Evolutionary conservation across 345 rosid genomes (phyloP).

Genomic region (Brassica carinata): DNA sequence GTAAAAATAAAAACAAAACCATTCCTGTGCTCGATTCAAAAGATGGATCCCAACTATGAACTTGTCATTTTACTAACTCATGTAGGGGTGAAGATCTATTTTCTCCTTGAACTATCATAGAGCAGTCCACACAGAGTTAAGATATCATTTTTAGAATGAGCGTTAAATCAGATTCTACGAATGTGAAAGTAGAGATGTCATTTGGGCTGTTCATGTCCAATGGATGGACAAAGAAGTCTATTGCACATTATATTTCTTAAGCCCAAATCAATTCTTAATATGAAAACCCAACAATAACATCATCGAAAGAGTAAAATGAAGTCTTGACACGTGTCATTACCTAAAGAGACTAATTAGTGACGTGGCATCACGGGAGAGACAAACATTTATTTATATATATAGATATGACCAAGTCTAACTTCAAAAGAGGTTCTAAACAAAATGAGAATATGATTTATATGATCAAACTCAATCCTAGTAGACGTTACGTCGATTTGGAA

Average conservation of each 20-base stretch:
- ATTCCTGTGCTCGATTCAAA: neutral
- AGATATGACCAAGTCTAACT: neutral
- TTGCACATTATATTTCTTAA: too few species aligned
- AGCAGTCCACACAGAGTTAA: neutral
- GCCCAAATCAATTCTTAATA: too few species aligned
- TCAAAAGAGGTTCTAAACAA: neutral
- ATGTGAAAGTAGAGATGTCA: neutral
- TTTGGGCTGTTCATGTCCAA: too few species aligned
- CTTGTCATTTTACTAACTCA: slow-evolving; percentile 18
- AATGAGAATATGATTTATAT: neutral
- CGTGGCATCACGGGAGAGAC: too few species aligned
- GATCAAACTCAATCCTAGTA: neutral
- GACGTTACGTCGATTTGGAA: neutral
- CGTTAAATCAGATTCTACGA: neutral
- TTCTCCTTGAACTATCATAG: neutral
- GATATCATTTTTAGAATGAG: neutral
- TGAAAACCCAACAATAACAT: too few species aligned
- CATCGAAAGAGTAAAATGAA: too few species aligned
- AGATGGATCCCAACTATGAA: slow-evolving; percentile 8
- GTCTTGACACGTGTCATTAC: too few species aligned
- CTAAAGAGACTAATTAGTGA: neutral
- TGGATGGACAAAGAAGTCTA: too few species aligned
- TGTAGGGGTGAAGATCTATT: neutral
- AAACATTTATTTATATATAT: too few species aligned
- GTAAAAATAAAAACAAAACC: neutral